Evolutionary conservation across 345 rosid species (phyloP).

Genomic region (Litchi chinensis): DNA sequence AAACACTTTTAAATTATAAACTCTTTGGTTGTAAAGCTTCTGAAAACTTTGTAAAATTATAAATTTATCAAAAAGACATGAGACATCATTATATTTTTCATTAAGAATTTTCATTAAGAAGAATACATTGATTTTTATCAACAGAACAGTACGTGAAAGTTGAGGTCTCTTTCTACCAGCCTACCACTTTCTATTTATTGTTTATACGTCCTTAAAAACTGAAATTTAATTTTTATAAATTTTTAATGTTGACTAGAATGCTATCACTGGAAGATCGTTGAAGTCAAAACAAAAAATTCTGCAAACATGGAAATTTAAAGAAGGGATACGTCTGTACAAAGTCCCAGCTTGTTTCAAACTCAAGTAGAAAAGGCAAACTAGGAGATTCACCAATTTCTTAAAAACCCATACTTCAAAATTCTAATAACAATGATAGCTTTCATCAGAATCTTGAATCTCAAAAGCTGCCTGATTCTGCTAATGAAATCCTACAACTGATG

Average conservation of each 20-base stretch:
- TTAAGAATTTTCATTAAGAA: too few relatives aligned
- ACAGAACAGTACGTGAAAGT: neutral
- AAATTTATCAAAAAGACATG: too few relatives aligned
- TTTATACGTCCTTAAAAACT: neutral
- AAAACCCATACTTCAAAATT: neutral
- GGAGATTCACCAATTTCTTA: conserved; percentile 3
- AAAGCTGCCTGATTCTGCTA: conserved; percentile 7
- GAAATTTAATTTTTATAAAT: neutral
- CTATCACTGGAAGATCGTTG: neutral
- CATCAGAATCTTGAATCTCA: conserved; percentile 8
- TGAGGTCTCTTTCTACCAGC: neutral
- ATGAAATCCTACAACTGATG: conserved; percentile 20
- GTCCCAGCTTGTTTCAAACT: neutral
- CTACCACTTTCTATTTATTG: neutral
- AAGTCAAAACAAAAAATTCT: neutral
- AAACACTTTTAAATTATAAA: too few relatives aligned
- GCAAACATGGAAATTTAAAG: neutral
- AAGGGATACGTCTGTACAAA: neutral
- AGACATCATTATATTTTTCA: too few relatives aligned
- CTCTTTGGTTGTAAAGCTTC: too few relatives aligned
- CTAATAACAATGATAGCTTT: neutral
- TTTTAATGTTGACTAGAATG: neutral
- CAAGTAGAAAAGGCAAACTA: neutral
- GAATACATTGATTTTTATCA: too few relatives aligned
- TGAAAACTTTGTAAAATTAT: too few relatives aligned